Evolutionary conservation across 257 asterid species (phyloP).

Genomic region (Solanum lycopersicoides): DNA sequence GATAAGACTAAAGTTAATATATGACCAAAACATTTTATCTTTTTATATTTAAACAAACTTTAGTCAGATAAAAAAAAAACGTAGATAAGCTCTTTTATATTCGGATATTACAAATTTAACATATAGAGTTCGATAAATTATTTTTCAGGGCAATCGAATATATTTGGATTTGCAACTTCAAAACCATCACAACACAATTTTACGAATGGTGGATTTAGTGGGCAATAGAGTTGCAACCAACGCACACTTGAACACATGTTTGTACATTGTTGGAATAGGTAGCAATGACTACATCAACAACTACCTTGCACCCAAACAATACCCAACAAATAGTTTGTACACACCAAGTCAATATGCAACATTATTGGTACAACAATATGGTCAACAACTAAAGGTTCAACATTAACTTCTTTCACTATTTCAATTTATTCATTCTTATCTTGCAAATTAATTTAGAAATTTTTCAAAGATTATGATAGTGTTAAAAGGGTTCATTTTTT

Average conservation of each 20-base stretch:
- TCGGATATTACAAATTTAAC: neutral
- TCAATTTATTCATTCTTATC: neutral
- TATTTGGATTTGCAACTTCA: neutral
- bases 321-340: neutral
- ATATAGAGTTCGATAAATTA: neutral
- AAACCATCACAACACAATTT: conserved; percentile 12
- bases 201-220: neutral
- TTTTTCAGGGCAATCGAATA: conserved; percentile 11
- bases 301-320: conserved; percentile 16
- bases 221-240: neutral
- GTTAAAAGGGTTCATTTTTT: too few species aligned
- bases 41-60: neutral
- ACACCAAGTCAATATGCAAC: conserved; percentile 31
- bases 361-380: conserved; percentile 9
- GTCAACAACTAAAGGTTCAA: conserved; percentile 4
- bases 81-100: neutral
- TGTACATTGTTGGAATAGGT: conserved; percentile 43
- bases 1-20: neutral
- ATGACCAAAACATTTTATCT: neutral
- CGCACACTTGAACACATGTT: conserved; percentile 18
- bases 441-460: neutral
- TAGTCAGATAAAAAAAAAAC: too few species aligned
- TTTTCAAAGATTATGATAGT: neutral
- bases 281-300: conserved; percentile 51
- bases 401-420: neutral